These are phyloP conservation scores for Alternaria ventricosa DNA, from an alignment of 2,329 filamentous ascomycete species.

Conservation along the genomic window DNA sequence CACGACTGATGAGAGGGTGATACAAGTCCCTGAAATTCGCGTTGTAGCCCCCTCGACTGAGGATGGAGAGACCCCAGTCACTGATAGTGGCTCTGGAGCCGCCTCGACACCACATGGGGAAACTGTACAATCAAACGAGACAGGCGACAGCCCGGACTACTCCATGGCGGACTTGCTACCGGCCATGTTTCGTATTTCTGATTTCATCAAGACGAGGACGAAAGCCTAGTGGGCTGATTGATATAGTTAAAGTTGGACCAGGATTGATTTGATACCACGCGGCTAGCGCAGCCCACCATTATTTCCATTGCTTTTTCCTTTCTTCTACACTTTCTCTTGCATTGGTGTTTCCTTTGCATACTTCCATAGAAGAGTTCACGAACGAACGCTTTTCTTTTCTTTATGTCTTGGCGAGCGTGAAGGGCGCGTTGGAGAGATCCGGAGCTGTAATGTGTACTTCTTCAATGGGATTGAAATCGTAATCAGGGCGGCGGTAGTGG, in stretches of 20 bases:
- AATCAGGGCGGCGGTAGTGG: not conserved
- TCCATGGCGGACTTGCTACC: not conserved
- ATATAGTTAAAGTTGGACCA: not conserved
- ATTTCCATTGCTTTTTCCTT: conserved; percentile 2
- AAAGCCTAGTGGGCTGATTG: not conserved
- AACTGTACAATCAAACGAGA: not conserved
- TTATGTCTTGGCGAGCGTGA: not conserved
- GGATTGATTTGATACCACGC: conserved; percentile 14
- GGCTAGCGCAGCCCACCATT: conserved; percentile 13
- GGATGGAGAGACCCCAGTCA: not conserved
- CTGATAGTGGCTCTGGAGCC: not conserved
- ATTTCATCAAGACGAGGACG: not conserved
- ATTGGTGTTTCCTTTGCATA: not conserved
- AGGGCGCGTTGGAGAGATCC: not conserved
- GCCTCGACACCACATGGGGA: not conserved
- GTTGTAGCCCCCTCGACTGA: not conserved
- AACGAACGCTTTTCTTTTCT: not conserved
- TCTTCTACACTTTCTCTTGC: conserved; percentile 1
- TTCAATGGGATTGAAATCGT: not conserved
- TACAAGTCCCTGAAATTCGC: not conserved
- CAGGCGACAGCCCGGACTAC: not conserved
- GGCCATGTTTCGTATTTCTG: not conserved
- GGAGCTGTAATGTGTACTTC: not conserved
- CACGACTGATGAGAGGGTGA: not conserved
- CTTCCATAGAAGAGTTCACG: not conserved